Percentiles rank a stretch among this genome's conserved stretches.
Conservation (phyloP, 176 grass and related monocot species). For the Thinopyrum elongatum region DNA sequence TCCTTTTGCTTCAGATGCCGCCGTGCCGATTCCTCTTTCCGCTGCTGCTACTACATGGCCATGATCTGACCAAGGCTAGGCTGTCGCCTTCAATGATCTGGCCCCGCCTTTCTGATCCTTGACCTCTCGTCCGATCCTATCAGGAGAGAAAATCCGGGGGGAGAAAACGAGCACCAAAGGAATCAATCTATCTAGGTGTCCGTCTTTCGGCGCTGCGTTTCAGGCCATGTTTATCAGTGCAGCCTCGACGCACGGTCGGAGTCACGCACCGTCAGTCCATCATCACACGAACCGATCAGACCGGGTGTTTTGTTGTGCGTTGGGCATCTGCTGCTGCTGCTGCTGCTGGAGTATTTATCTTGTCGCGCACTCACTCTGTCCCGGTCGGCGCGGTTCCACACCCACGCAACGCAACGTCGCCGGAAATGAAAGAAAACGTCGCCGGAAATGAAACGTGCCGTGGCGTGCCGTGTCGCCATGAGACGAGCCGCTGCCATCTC, state of each 20-base stretch:
- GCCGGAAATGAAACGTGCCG: neutral
- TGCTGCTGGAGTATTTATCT: neutral
- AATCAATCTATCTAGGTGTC: neutral
- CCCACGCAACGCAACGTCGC: conserved; percentile 3
- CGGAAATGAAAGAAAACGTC: neutral
- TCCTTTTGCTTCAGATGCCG: neutral
- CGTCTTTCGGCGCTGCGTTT: conserved; percentile 24
- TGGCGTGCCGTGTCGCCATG: conserved; percentile 2
- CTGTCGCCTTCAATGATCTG: conserved; percentile 13
- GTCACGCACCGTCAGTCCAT: neutral
- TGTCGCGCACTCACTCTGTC: neutral
- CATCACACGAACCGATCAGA: neutral
- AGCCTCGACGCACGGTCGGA: neutral
- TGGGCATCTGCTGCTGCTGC: neutral
- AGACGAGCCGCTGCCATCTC: neutral
- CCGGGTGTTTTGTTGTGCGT: neutral
- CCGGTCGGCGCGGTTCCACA: neutral
- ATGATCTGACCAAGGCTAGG: neutral
- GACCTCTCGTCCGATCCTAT: neutral
- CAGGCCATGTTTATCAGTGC: neutral
- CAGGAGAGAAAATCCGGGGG: neutral
- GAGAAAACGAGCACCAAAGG: neutral
- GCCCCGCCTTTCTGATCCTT: neutral
- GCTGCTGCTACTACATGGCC: neutral
- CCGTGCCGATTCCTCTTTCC: neutral